Percentiles rank a stretch among this genome's conserved stretches.
These are phyloP conservation scores for Exophiala calicioides DNA, from an alignment of 2,329 filamentous ascomycete species.

Conservation along the genomic window DNA sequence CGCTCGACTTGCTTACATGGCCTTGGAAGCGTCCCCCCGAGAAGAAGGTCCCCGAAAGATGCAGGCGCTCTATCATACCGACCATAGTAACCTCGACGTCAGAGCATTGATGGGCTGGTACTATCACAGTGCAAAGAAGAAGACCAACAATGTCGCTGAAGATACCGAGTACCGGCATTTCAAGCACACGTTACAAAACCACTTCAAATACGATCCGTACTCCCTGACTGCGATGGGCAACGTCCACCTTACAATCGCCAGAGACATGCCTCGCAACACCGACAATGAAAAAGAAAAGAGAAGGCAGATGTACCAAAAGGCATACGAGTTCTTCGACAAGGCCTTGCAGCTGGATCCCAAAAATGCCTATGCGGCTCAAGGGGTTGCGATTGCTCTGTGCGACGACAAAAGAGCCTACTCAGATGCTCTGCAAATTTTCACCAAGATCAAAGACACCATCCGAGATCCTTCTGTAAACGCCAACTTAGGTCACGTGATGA, in stretches of 20 bases:
- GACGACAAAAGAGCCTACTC: constrained; percentile 92
- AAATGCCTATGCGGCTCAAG: constrained; percentile 95
- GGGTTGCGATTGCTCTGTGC: constrained; percentile 87
- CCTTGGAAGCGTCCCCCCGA: constrained; percentile 74
- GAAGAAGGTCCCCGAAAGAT: constrained; percentile 87
- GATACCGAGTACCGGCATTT: constrained; percentile 92
- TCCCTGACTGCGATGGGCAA: constrained; percentile 97
- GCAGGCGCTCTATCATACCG: constrained; percentile 79
- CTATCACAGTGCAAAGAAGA: constrained; percentile 83
- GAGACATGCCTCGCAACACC: constrained; percentile 90
- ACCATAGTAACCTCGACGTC: constrained; percentile 84
- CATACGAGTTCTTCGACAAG: constrained; percentile 98
- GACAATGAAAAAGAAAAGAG: constrained; percentile 91
- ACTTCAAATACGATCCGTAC: constrained; percentile 98
- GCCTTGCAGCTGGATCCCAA: constrained; percentile 89
- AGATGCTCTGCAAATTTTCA: constrained; percentile 80
- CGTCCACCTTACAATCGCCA: constrained; percentile 79
- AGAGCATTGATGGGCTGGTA: constrained; percentile 95
- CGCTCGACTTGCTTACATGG: constrained; percentile 85
- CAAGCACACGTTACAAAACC: constrained; percentile 90
- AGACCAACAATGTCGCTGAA: constrained; percentile 75
- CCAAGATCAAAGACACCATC: constrained; percentile 85
- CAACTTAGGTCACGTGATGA: constrained; percentile 91
- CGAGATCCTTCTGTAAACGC: constrained; percentile 86
- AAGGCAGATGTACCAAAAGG: constrained; percentile 80